Evolutionary conservation across 495 filamentous ascomycete genomes (phyloP), one percentile per base, ranked within the genome.

Genomic region (Umbilicaria muhlenbergii): DNA sequence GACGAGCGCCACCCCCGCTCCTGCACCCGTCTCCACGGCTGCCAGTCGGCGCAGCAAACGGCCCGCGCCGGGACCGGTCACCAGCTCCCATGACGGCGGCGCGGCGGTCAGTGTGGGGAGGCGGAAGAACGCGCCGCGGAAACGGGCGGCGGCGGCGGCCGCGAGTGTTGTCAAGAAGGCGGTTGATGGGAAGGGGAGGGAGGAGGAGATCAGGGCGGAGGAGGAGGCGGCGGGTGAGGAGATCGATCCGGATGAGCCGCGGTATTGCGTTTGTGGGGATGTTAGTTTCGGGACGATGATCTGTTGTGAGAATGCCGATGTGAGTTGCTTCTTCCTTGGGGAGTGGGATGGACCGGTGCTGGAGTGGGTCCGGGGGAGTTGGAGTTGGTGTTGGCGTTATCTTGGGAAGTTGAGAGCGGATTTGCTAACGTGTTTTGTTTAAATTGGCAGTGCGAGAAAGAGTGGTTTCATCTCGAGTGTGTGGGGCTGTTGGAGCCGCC

Each of bases 231-330:
- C 74, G 41, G 76, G 71, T 6, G 87, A 93, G 53, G 67, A 80
- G 45, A 86, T 94, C 52, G 86, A 94, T 60, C 78, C 84, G 5
- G 71, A 87, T 50, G 91, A 95, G 64, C 79, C 84, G 12, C 69
- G 78, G 40, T 98, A 95, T 58, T 98, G 91, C 60, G 58, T 91
- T 11, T 98, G 91, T 60, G 81, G 86, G 45, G 73, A 89, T 43
- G 86, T 96, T 35, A 93, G 86, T 56, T 94, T 78, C 57, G 91
- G 91, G 40, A 80, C 75, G 19, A 98, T 98, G 91, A 88, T 98
- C 55, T 78, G 79, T 51, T 98, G 91, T 53, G 91, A 96, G 53
- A 93, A 92, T 54, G 63, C 66, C 43, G 78, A 92, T 68, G 88
- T 94, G 69, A 75, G 86, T 70, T 48, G 46, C 39, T 50, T 38